Base-by-base conservation (phyloP, 73 alveolate species). In the Paramecium sexaurelia region DNA sequence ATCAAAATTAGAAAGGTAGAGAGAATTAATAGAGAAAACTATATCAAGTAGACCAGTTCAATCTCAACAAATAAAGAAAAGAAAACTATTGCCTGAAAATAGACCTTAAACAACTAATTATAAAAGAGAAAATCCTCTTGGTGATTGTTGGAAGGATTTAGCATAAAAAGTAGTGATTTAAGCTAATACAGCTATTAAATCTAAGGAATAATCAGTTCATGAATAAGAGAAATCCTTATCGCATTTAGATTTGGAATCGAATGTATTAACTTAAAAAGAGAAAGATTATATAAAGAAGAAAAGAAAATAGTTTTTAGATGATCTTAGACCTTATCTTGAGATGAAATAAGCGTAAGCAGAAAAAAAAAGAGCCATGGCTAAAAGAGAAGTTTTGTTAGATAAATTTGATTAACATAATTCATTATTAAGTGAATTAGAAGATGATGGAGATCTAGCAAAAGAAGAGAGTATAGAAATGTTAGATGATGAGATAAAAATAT, bases 391-490 rank as follows among this genome's bases (percentile, higher is more conserved):
- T 4, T 29, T 78, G 11, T 19, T 78, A 24, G 90, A 78, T n/a
- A 78, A 78, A 78, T 43, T 39, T 40, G 90, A 78, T 78, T 26
- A 78, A 24, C 73, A 78, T 78, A 78, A 78, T 33, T 41, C 90
- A 78, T 78, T 78, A 43, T 78, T 78, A 43, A 41, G 75, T 78
- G 90, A 45, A 29, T 41, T 78, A 33, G 90, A 78, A 41, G 71
- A 78, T 78, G 90, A 78, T 41, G 90, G 55, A n/a, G 55, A 78
- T 78, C 35, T 35, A 36, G 90, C 26, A 10, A 43, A 78, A 13
- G 90, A 78, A 43, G 90, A 78, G 15, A 78, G 90, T 78, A 5
- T 41, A 41, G 90, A 78, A 78, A 22, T 78, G 41, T 43, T 78
- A 17, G 90, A 78, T 22, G 90, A 78, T 78, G 90, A 78, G 11